Percentiles rank a stretch among this genome's conserved stretches.
phyloP scores from a whole-genome alignment of 495 filamentous ascomycete species.

The Sphaerosporella brunnea region DNA sequence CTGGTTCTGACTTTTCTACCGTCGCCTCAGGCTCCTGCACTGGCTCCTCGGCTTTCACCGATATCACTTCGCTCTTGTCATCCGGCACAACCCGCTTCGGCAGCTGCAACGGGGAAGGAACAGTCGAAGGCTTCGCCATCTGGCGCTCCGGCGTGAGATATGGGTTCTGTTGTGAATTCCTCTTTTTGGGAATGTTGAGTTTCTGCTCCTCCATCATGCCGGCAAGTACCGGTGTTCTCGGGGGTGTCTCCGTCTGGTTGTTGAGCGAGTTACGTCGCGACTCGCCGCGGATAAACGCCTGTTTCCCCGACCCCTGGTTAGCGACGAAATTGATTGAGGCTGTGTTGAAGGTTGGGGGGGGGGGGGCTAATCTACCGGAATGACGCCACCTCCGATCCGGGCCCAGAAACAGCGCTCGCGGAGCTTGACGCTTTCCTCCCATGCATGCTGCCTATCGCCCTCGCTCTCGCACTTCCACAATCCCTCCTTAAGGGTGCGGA shows the following conservation, averaged over 20 bases:
- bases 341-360: not conserved
- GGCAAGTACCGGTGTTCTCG: constrained; percentile 1
- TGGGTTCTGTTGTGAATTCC: constrained; percentile 7
- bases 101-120: constrained; percentile 1
- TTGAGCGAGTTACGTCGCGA: not conserved
- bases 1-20: not conserved
- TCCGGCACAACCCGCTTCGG: too few relatives aligned
- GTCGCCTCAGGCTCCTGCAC: not conserved
- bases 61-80: not conserved
- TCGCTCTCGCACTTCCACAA: constrained; percentile 62
- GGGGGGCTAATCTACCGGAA: constrained; percentile 33
- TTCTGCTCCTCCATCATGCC: constrained; percentile 5
- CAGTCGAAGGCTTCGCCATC: not conserved
- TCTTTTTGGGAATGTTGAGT: constrained; percentile 20
- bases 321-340: too few relatives aligned
- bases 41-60: not conserved
- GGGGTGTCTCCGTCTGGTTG: constrained; percentile 2
- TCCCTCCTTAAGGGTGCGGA: constrained; percentile 77
- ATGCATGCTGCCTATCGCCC: constrained; percentile 64
- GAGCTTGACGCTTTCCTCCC: constrained; percentile 80
- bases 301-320: too few relatives aligned
- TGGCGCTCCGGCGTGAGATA: constrained; percentile 4
- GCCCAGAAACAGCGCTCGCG: constrained; percentile 95
- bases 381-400: constrained; percentile 69
- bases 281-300: constrained; percentile 5